Base-by-base conservation (phyloP, 2,329 filamentous ascomycete genomes). In the Kalaharituber pfeilii region DNA sequence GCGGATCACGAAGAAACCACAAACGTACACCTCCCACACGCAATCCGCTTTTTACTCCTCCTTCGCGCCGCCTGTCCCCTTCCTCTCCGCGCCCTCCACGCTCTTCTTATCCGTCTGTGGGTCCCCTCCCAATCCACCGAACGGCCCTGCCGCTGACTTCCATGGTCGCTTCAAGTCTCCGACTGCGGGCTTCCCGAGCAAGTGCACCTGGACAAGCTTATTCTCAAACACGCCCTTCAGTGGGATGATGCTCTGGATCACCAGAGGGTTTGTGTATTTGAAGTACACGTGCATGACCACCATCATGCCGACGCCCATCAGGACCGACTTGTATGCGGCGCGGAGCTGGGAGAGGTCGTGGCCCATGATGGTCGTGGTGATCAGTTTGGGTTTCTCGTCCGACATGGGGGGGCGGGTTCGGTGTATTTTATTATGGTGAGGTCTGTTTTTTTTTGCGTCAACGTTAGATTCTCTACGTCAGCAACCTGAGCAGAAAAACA, bases 291-390 rank as follows among this genome's bases (percentile, higher is more conserved):
- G 91, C 89, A 98, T 96, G 67, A 95, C 85, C 59, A 72, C 80
- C 89, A 98, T 96, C 88, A 98, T 98, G 69, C 78, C 88, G 56
- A 98, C 76, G 57, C 91, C 91, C 85, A 94, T 96, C 66, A 93
- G 73, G 74, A 96, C 89, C 61, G 82, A 78, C 71, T 91, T 91
- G 77, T 89, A 86, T 62, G 86, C 77, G 61, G 78, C 75, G 72
- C 84, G 84, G 67, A 96, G 77, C 74, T 96, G 89, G 65, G 77
- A 73, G 65, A 80, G 75, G 71, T 98, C 91, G 77, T 98, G 98
- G 66, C 88, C 87, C 73, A 93, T 84, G 69, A 95, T 78, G 59
- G 91, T 98, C 59, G 91, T 98, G 55, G 89, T 95, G 65, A 96
- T 84, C 64, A 94, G 85, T 73, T 95, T 95, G 68, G 84, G 82